phyloP scores from a whole-genome alignment of 2,329 filamentous ascomycete genomes.

The Cercospora zeae-maydis region DNA sequence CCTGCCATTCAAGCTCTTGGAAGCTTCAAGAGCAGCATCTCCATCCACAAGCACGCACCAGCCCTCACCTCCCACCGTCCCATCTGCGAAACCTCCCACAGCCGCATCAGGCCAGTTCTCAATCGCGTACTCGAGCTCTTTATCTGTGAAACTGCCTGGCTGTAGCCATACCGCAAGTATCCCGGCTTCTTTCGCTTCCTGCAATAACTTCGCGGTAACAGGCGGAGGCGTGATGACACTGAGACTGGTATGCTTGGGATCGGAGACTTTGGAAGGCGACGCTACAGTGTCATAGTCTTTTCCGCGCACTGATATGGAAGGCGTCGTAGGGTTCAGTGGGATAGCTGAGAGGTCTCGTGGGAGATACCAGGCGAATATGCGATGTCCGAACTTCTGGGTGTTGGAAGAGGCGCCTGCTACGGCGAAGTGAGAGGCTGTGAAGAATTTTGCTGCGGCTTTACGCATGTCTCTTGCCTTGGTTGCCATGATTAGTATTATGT shows the following conservation, averaged over 20 bases:
- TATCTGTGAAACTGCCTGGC: constrained; percentile 80
- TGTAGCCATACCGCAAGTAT: constrained; percentile 81
- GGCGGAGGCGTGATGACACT: constrained; percentile 84
- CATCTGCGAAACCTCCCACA: constrained; percentile 65
- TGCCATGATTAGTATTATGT: neutral
- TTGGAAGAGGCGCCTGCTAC: constrained; percentile 89
- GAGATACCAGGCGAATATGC: constrained; percentile 88
- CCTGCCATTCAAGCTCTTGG: constrained; percentile 23
- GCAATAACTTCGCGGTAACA: constrained; percentile 69
- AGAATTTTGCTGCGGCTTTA: constrained; percentile 71
- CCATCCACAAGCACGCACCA: constrained; percentile 90
- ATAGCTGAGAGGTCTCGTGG: constrained; percentile 70
- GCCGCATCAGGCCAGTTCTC: constrained; percentile 63
- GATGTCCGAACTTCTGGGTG: constrained; percentile 80
- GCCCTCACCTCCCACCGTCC: constrained; percentile 65
- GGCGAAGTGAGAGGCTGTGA: constrained; percentile 74
- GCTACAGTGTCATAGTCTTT: constrained; percentile 61
- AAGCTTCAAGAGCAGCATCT: constrained; percentile 58
- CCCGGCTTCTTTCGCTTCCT: constrained; percentile 71
- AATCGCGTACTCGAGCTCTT: constrained; percentile 66
- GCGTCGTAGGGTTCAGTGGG: constrained; percentile 73
- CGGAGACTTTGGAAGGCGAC: constrained; percentile 61
- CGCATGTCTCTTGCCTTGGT: constrained; percentile 51
- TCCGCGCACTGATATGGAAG: constrained; percentile 60
- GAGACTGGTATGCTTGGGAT: constrained; percentile 68